Conservation (phyloP, 108 stramenopile species). For the Cylindrotheca closterium region DNA sequence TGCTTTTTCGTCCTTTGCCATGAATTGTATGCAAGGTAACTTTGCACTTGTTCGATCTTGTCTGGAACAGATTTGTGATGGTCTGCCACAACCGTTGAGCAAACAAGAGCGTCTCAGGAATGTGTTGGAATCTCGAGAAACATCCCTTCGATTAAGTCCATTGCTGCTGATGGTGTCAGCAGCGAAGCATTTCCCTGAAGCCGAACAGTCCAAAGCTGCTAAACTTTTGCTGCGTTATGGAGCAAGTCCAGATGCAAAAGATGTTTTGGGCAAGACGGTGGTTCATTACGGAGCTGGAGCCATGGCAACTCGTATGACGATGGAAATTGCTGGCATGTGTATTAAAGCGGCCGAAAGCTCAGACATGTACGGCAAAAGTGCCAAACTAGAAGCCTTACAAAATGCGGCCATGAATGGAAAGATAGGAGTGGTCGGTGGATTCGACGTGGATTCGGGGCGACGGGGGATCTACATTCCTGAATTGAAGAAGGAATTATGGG, state of each 20-base stretch:
- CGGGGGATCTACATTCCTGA: conserved; percentile 16
- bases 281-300: conserved; percentile 47
- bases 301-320: conserved; percentile 40
- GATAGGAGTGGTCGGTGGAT: conserved; percentile 29
- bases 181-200: conserved; percentile 18
- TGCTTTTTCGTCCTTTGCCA: conserved; percentile 14
- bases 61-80: background rate
- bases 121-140: conserved; percentile 33
- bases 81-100: background rate
- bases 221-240: conserved; percentile 34
- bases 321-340: conserved; percentile 29
- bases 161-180: conserved; percentile 27
- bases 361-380: conserved; percentile 23
- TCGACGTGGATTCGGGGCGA: conserved; percentile 26
- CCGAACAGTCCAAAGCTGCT: conserved; percentile 8
- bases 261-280: conserved; percentile 49
- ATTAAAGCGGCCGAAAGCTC: conserved; percentile 29
- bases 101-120: background rate
- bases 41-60: conserved; percentile 5
- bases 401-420: conserved; percentile 34
- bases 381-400: conserved; percentile 20
- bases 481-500: conserved; percentile 20
- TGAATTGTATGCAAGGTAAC: conserved; percentile 13
- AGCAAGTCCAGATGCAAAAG: conserved; percentile 37
- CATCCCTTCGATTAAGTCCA: conserved; percentile 38